These are phyloP conservation scores for Aspergillus unguis DNA, from an alignment of 2,329 filamentous ascomycete species.

Conservation along the genomic window DNA sequence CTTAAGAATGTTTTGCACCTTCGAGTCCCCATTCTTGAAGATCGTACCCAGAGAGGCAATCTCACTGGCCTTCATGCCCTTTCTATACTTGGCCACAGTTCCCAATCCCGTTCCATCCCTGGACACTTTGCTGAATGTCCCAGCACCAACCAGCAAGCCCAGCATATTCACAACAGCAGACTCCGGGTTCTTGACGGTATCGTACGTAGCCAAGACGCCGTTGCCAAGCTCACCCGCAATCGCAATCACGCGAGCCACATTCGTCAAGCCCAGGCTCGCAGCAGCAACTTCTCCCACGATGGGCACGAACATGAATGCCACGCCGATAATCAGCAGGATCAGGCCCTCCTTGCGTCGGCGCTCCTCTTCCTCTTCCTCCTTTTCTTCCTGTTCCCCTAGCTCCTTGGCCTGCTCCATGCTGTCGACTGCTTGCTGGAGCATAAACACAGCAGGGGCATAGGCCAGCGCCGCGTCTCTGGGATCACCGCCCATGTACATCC, in stretches of 20 bases:
- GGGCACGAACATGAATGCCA: not conserved
- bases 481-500: not conserved
- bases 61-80: not conserved
- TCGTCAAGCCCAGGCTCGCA: not conserved
- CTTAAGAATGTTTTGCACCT: not conserved
- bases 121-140: not conserved
- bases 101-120: not conserved
- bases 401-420: not conserved
- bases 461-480: not conserved
- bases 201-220: not conserved
- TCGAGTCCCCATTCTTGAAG: not conserved
- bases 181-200: not conserved
- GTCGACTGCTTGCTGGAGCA: constrained; percentile 1
- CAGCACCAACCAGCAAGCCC: constrained; percentile 4
- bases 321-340: not conserved
- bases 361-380: not conserved
- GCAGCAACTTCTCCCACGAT: not conserved
- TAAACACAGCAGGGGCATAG: constrained; percentile 1
- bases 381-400: not conserved
- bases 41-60: not conserved
- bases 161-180: not conserved
- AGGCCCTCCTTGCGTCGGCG: not conserved
- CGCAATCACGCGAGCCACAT: not conserved
- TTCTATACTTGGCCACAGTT: not conserved
- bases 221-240: constrained; percentile 2